Evolutionary conservation across 2,329 filamentous ascomycete species (phyloP).

Genomic region (Colletotrichum sp.): DNA sequence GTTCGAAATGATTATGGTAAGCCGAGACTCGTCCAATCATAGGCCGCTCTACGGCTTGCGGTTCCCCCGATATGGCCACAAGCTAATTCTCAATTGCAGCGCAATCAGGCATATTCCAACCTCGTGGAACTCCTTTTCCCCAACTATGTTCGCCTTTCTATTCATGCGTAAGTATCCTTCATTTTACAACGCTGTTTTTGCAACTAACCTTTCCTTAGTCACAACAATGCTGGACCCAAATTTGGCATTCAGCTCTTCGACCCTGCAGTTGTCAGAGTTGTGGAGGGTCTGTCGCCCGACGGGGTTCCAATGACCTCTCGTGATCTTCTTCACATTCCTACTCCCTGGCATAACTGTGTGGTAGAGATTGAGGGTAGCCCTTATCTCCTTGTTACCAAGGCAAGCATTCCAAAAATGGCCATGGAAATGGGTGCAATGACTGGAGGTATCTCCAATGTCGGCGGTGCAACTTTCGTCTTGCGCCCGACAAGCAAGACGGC

Average conservation of each 20-base stretch:
- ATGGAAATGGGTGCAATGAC: constrained; percentile 6
- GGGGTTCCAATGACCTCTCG: constrained; percentile 19
- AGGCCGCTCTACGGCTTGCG: too few species aligned
- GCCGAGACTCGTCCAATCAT: neutral
- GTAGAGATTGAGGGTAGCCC: constrained; percentile 28
- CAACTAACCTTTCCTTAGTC: constrained; percentile 19
- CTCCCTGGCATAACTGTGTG: constrained; percentile 48
- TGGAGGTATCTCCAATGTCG: neutral
- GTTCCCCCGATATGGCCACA: neutral
- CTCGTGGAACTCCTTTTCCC: constrained; percentile 50
- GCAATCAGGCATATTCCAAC: constrained; percentile 54
- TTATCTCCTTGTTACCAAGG: constrained; percentile 26
- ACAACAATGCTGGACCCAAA: constrained; percentile 44
- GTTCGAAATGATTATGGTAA: constrained; percentile 37
- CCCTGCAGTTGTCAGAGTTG: constrained; percentile 31
- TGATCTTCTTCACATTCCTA: constrained; percentile 39
- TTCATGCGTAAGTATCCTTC: constrained; percentile 41
- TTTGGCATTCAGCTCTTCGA: constrained; percentile 45
- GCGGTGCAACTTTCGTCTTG: neutral
- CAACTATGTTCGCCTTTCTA: constrained; percentile 49
- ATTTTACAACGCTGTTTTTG: neutral
- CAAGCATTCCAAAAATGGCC: constrained; percentile 19
- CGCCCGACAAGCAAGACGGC: neutral
- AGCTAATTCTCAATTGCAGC: constrained; percentile 19
- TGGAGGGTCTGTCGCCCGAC: constrained; percentile 33